phyloP scores from a whole-genome alignment of 768 basidiomycete species.

The Boletus sensibilis region DNA sequence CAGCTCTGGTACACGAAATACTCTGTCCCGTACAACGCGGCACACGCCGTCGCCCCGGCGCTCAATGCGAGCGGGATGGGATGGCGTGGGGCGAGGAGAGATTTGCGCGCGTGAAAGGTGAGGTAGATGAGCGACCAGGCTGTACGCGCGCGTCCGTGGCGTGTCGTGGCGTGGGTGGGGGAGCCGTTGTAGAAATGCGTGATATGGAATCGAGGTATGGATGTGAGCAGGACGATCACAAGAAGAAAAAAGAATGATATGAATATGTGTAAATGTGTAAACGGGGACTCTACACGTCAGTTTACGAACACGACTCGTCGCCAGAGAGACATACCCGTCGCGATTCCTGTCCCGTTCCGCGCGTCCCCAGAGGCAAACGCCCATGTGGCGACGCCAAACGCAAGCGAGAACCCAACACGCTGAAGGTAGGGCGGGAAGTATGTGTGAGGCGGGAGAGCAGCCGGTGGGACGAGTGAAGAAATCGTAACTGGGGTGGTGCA shows the following conservation, averaged over 20 bases:
- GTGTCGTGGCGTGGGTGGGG: not conserved
- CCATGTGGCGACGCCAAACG: constrained; percentile 46
- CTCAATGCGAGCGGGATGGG: constrained; percentile 35
- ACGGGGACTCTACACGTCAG: not conserved
- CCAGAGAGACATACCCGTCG: constrained; percentile 26
- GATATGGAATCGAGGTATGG: not conserved
- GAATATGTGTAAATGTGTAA: not conserved
- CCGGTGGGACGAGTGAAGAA: constrained; percentile 36
- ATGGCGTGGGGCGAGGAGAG: constrained; percentile 33
- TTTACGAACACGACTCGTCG: not conserved
- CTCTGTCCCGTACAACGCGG: constrained; percentile 28
- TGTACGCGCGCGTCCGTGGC: constrained; percentile 5
- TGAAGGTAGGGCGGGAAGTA: constrained; percentile 43
- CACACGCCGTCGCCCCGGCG: constrained; percentile 30
- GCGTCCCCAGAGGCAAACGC: constrained; percentile 39
- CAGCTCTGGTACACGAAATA: constrained; percentile 30
- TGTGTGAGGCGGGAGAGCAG: constrained; percentile 27
- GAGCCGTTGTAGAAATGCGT: not conserved
- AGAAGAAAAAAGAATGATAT: too few relatives aligned
- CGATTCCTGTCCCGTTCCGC: constrained; percentile 45
- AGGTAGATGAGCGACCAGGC: constrained; percentile 50
- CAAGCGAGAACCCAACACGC: constrained; percentile 42
- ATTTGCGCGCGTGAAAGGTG: constrained; percentile 37
- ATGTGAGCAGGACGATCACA: not conserved
- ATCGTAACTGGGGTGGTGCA: constrained; percentile 32